These are phyloP conservation scores for Morella rubra DNA, from an alignment of 306 rosid species.

Conservation along the genomic window DNA sequence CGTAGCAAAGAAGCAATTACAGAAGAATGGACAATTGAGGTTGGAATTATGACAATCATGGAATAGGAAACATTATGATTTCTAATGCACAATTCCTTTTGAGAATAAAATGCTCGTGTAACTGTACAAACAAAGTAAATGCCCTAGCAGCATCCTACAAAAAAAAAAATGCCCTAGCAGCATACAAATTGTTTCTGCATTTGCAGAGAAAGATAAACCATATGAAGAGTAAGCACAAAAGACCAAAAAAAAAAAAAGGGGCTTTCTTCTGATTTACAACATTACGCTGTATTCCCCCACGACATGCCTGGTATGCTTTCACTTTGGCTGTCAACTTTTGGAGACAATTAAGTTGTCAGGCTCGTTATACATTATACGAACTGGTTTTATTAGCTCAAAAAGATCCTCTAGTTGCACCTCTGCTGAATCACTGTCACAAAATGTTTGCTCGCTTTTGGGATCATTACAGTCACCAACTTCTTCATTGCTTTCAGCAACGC, in stretches of 20 bases:
- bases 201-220: neutral
- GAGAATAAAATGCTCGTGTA: neutral
- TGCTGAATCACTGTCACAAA: constrained; percentile 38
- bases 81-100: neutral
- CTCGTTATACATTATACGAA: constrained; percentile 43
- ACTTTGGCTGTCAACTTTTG: constrained; percentile 24
- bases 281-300: constrained; percentile 1
- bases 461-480: constrained; percentile 40
- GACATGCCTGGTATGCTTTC: neutral
- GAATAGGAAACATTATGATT: neutral
- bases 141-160: neutral
- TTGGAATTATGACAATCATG: neutral
- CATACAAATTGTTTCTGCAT: constrained; percentile 5
- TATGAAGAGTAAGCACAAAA: neutral
- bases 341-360: constrained; percentile 13
- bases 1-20: neutral
- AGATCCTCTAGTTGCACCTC: constrained; percentile 46
- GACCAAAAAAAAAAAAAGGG: neutral
- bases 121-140: neutral
- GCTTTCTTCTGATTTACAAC: constrained; percentile 11
- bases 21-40: neutral
- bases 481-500: constrained; percentile 49
- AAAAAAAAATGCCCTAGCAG: neutral
- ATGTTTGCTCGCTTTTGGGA: constrained; percentile 28
- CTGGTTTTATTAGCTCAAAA: constrained; percentile 58